Evolutionary conservation across 78 protist genomes (phyloP).

Genomic region (Planoprotostelium fungivorum): DNA sequence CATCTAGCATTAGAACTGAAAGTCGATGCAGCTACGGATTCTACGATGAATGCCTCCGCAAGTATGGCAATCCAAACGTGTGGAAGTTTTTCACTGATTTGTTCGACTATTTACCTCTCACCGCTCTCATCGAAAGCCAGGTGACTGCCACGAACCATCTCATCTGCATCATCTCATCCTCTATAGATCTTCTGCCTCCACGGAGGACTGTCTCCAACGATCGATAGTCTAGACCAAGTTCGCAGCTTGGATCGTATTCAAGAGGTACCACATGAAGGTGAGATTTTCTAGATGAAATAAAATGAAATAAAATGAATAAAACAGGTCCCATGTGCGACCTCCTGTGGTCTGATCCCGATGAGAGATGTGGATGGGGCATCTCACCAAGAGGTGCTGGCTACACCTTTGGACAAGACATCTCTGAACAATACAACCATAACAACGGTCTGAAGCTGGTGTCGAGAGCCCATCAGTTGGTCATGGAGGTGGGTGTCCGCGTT

Average conservation of each 20-base stretch:
- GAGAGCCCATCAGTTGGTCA: slow-evolving; percentile 97
- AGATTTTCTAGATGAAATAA: neutral
- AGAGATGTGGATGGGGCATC: slow-evolving; percentile 85
- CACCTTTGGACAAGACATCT: slow-evolving; percentile 90
- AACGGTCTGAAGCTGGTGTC: slow-evolving; percentile 79
- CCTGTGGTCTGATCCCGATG: slow-evolving; percentile 94
- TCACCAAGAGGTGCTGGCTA: slow-evolving; percentile 98
- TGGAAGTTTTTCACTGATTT: slow-evolving; percentile 91
- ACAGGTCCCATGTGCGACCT: slow-evolving; percentile 80
- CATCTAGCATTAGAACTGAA: too few relatives aligned
- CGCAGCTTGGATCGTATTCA: slow-evolving; percentile 75
- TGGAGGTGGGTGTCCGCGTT: slow-evolving; percentile 70
- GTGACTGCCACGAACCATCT: slow-evolving; percentile 14
- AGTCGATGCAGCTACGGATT: slow-evolving; percentile 93
- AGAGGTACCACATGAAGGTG: slow-evolving; percentile 92
- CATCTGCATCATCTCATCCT: neutral
- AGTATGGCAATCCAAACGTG: slow-evolving; percentile 88
- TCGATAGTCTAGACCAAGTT: slow-evolving; percentile 82
- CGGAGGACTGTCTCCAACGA: slow-evolving; percentile 94
- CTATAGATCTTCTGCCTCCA: slow-evolving; percentile 89
- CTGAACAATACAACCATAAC: slow-evolving; percentile 84
- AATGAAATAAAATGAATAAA: neutral
- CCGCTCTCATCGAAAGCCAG: slow-evolving; percentile 83
- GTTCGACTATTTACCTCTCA: slow-evolving; percentile 87
- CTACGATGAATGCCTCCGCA: slow-evolving; percentile 92